phyloP scores from a whole-genome alignment of 2,329 filamentous ascomycete genomes.

The Talaromyces atroroseus region DNA sequence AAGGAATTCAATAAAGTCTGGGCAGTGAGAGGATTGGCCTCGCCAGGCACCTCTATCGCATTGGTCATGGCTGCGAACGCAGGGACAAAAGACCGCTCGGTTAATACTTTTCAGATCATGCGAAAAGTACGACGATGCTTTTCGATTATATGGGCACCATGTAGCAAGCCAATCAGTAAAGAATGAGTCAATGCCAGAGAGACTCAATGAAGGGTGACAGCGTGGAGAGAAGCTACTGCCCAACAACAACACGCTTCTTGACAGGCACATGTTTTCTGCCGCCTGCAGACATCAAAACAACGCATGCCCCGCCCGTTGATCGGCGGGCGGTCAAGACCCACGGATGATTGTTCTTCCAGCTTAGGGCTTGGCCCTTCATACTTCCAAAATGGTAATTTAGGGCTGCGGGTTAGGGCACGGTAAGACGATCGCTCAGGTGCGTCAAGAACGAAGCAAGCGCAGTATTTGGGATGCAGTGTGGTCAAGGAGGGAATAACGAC shows the following conservation, averaged over 20 bases:
- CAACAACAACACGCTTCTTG: background rate
- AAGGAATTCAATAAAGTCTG: constrained; percentile 61
- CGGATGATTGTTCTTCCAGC: constrained; percentile 21
- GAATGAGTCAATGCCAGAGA: background rate
- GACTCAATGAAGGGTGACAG: background rate
- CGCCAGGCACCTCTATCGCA: constrained; percentile 72
- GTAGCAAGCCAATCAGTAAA: background rate
- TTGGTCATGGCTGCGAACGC: constrained; percentile 54
- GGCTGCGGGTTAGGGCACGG: constrained; percentile 15
- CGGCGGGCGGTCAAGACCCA: constrained; percentile 10
- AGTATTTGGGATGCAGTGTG: no score
- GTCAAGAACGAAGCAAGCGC: no score
- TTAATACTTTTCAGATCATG: background rate
- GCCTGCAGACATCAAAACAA: background rate
- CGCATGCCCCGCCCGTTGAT: constrained; percentile 9
- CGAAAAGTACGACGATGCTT: background rate
- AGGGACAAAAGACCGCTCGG: background rate
- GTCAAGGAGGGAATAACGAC: no score
- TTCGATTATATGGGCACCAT: background rate
- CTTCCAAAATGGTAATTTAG: constrained; percentile 20
- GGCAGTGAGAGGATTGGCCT: constrained; percentile 65
- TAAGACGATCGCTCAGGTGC: constrained; percentile 10
- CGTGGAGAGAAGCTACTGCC: background rate
- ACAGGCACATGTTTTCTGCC: background rate
- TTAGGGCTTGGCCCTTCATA: constrained; percentile 25